Conservation (phyloP, 2,329 filamentous ascomycete genomes). For the Trichoderma sp. region DNA sequence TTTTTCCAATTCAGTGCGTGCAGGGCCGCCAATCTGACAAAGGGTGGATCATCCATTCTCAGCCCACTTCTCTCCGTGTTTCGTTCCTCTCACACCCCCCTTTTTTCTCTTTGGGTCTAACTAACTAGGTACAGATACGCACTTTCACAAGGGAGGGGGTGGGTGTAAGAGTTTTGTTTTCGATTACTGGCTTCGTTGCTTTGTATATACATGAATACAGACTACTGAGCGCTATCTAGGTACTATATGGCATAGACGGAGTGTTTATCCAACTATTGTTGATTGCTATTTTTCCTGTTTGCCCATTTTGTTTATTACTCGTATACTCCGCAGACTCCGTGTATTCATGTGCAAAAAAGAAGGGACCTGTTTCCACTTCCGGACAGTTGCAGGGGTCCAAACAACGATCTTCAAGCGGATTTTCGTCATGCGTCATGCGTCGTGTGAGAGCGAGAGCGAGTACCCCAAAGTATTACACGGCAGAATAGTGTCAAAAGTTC, state of each 20-base stretch:
- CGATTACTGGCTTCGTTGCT: background rate
- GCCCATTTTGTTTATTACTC: background rate
- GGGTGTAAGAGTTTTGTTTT: background rate
- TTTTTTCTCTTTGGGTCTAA: background rate
- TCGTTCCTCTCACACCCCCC: background rate
- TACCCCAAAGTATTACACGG: background rate
- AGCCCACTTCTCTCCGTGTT: conserved; percentile 13
- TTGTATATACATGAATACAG: background rate
- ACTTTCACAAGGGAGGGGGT: background rate
- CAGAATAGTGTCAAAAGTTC: background rate
- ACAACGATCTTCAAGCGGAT: background rate
- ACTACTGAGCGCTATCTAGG: background rate
- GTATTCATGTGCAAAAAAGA: background rate
- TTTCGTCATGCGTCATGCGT: background rate
- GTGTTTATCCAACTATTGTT: background rate
- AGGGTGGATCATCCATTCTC: background rate
- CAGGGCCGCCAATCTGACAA: conserved; percentile 23
- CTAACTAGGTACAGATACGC: background rate
- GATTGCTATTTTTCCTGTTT: too few species aligned
- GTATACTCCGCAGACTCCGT: background rate
- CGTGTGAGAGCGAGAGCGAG: background rate
- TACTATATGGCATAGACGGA: too few species aligned
- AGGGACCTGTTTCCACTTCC: background rate
- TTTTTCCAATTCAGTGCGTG: background rate
- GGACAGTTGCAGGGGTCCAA: conserved; percentile 1